These are phyloP conservation scores for Pterocarpus santalinus DNA, from an alignment of 306 rosid genomes.

Conservation along the genomic window DNA sequence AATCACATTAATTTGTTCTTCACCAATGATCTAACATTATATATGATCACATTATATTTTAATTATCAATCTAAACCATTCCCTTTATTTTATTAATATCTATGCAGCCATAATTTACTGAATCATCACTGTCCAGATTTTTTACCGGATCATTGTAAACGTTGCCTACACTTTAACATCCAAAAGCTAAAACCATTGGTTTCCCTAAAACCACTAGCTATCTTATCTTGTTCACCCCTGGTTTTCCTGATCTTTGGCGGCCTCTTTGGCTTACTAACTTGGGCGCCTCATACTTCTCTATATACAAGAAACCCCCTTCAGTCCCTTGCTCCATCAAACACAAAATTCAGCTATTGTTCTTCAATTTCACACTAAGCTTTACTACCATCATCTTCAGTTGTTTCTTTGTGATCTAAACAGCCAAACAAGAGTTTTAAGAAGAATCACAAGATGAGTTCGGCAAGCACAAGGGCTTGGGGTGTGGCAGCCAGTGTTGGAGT, in stretches of 20 bases:
- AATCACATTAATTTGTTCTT: too few species aligned
- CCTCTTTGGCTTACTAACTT: neutral
- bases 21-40: too few species aligned
- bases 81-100: too few species aligned
- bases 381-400: neutral
- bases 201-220: slow-evolving; percentile 22
- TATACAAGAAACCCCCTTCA: slow-evolving; percentile 1
- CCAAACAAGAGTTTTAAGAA: too few species aligned
- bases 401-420: neutral
- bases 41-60: too few species aligned
- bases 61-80: too few species aligned
- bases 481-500: slow-evolving; percentile 55
- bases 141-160: too few species aligned
- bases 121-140: too few species aligned
- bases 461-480: slow-evolving; percentile 43
- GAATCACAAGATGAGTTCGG: slow-evolving; percentile 47
- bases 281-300: neutral
- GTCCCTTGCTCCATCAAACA: neutral
- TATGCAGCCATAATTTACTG: too few species aligned
- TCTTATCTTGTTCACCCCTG: slow-evolving; percentile 3
- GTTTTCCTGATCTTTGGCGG: slow-evolving; percentile 20
- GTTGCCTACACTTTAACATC: neutral
- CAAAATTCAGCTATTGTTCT: too few species aligned
- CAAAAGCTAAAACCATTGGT: neutral
- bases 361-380: neutral